Evolutionary conservation across 495 filamentous ascomycete genomes (phyloP), one percentile per base, ranked within the genome.

Genomic region (Clavariopsis aquatica): DNA sequence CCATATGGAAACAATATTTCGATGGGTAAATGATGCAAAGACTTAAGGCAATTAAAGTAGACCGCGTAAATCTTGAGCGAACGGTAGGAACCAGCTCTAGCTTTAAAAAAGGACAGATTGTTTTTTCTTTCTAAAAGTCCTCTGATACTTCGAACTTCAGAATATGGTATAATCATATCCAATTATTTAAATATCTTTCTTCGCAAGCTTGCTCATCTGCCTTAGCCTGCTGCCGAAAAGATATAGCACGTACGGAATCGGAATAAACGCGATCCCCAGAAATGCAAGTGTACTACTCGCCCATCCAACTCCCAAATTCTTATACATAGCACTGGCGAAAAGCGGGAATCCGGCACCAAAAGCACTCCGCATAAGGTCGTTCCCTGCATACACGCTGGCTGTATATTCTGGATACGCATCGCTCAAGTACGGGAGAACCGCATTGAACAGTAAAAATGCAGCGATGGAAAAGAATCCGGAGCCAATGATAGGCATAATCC

Each of bases 341-440:
- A 90, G 75, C 27, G 87, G 82, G 65, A 86, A 92, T 69, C 84
- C 85, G 73, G 91, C 93, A 63, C 87, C 93, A 80, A 96, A 96
- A 58, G 77, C 81, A 62, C 88, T 90, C 57, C 93, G 81, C 52
- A 87, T 81, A 75, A 96, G 90, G 57, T 84, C 87, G 75, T 98
- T 98, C 28, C 91, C 91, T 24, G 93, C 91, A 64, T 96, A 78
- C 5, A 91, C 91, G 53, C 84, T 89, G 34, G 93, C 93, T 26
- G 92, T 91, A 78, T 92, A 96, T 10, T 86, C 77, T 4, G 93
- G 92, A 74, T 95, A 73, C 53, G 38, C 45, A 49, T 96, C 92
- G 28, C 96, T 92, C 55, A 96, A 78, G 76, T 96, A 96, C 23
- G 92, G 96, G 75, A 96, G 96, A 65, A 96, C 82, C 10, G 91